Evolutionary conservation across 169 alveolate species (phyloP), one percentile per base, ranked within the genome.

Genomic region (Plasmodium chabaudi): DNA sequence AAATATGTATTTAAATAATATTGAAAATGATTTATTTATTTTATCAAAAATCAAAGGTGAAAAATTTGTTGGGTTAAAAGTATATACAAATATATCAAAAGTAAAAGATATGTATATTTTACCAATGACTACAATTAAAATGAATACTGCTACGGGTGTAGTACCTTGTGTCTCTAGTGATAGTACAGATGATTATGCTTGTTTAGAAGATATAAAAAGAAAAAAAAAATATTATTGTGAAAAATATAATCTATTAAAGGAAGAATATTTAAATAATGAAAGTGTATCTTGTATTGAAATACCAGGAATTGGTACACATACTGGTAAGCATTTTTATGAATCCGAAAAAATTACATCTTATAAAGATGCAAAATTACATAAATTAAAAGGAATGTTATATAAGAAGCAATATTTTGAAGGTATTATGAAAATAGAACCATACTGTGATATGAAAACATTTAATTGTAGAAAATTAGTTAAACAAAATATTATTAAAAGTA

Each of bases 121-220:
- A 55, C 99, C 99, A 9, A 98, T 99, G 99, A 94, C 97, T 59
- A 97, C 99, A 21, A 98, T 98, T 44, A 96, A 98, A 69, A 98
- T 99, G 99, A 94, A 95, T 47, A 98, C 61, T 9, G 97, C 99
- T 19, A 99, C 99, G 1, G 99, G 99, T 17, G 95, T 99, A 19
- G 99, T 99, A 1, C 98, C 99, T 27, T 96, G 99, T 23, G 99
- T 99, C 0, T 99, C 99, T n/a, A 96, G 99, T 27, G 99, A 99
- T 88, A 96, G 99, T 9, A 99, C 99, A n/a, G 99, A 98, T 89
- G 99, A 99, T 89, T 99, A 97, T 93, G 99, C 98, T 5, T 97
- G 99, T 46, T 88, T 97, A 79, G 94, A 95, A 84, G 99, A 96
- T 63, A 96, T 97, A 79, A 92, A 96, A 92, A 96, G 94, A 56